Evolutionary conservation across 2,329 filamentous ascomycete species (phyloP).

Genomic region (Drechslerella stenobrocha): DNA sequence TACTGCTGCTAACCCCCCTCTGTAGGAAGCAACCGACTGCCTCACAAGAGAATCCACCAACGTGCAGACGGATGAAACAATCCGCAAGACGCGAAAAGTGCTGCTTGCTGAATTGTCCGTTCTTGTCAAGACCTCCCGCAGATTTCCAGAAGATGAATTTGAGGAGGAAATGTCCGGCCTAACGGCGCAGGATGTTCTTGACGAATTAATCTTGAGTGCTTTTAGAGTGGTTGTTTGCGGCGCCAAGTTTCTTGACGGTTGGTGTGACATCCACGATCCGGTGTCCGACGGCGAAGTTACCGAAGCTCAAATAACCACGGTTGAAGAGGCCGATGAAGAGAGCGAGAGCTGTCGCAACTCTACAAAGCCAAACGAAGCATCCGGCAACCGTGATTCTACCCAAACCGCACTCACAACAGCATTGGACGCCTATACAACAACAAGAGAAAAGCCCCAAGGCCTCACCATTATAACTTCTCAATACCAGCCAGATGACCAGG

Average conservation of each 20-base stretch:
- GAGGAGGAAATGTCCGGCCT: slow-evolving; percentile 54
- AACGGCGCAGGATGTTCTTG: slow-evolving; percentile 69
- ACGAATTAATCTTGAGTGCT: slow-evolving; percentile 89
- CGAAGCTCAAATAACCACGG: slow-evolving; percentile 21
- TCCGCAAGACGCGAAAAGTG: slow-evolving; percentile 81
- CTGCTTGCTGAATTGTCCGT: slow-evolving; percentile 85
- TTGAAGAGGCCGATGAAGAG: slow-evolving; percentile 10
- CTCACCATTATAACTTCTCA: slow-evolving; percentile 38
- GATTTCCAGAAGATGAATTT: slow-evolving; percentile 72
- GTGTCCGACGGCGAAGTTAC: slow-evolving; percentile 54
- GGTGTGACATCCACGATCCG: slow-evolving; percentile 62
- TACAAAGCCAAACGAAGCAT: too few relatives aligned
- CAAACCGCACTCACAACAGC: slow-evolving; percentile 39
- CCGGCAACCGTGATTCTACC: slow-evolving; percentile 33
- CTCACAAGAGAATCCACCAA: slow-evolving; percentile 77
- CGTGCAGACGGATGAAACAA: slow-evolving; percentile 72
- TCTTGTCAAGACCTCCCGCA: slow-evolving; percentile 85
- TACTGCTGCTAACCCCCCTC: slow-evolving; percentile 22
- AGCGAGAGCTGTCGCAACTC: too few relatives aligned
- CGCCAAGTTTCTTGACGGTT: slow-evolving; percentile 83
- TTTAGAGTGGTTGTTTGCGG: slow-evolving; percentile 93
- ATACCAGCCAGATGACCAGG: slow-evolving; percentile 29
- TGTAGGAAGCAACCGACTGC: slow-evolving; percentile 84
- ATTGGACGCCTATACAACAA: slow-evolving; percentile 11
- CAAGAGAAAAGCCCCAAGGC: slow-evolving; percentile 29